Percentiles rank a stretch among this genome's conserved stretches.
These are phyloP conservation scores for Heliamphora exappendiculata DNA, from an alignment of 148 eudicot species.

Conservation along the genomic window DNA sequence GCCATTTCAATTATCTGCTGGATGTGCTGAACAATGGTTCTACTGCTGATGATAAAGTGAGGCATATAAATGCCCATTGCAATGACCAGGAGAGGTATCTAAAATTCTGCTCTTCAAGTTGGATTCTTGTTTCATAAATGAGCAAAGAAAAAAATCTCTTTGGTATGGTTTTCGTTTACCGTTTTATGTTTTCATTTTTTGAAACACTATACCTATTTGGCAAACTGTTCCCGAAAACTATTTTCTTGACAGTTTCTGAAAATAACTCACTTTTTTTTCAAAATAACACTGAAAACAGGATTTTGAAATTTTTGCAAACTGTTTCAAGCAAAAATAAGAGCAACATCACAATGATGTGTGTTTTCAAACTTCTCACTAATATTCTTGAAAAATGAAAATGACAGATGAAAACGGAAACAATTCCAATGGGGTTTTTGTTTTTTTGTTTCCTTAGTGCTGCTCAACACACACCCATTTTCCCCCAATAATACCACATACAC, in stretches of 20 bases:
- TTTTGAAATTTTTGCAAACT: too few species aligned
- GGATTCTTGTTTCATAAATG: background rate
- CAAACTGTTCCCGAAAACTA: background rate
- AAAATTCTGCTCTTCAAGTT: background rate
- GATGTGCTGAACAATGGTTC: slow-evolving; percentile 32
- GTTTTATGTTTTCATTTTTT: background rate
- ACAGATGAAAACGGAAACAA: too few species aligned
- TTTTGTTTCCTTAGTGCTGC: too few species aligned
- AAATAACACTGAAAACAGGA: too few species aligned
- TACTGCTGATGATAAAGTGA: slow-evolving; percentile 19
- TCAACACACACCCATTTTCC: too few species aligned
- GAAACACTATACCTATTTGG: background rate
- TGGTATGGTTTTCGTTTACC: background rate
- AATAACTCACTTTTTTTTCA: too few species aligned
- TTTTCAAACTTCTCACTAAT: too few species aligned
- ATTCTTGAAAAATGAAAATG: too few species aligned
- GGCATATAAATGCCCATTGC: slow-evolving; percentile 19
- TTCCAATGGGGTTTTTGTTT: too few species aligned
- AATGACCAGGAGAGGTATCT: slow-evolving; percentile 33
- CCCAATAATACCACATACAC: too few species aligned
- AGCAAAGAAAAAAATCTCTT: background rate
- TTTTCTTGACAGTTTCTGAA: background rate
- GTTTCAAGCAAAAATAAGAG: too few species aligned
- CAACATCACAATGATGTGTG: too few species aligned
- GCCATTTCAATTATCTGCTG: slow-evolving; percentile 22